Conservation (phyloP, 257 asterid species). For the Craterostigma plantagineum region DNA sequence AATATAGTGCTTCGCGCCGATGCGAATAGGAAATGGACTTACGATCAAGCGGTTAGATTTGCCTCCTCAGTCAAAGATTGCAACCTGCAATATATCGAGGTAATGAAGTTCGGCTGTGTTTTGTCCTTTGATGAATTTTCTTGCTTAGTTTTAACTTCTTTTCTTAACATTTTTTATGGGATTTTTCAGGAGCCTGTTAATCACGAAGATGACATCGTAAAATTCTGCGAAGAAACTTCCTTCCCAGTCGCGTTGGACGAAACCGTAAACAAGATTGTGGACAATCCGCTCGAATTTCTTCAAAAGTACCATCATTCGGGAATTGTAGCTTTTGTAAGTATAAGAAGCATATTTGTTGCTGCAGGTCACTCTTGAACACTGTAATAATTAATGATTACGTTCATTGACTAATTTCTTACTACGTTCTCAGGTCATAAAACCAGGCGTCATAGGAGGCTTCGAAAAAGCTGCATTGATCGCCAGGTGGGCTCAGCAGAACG, state of each 20-base stretch:
- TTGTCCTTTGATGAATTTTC: not conserved
- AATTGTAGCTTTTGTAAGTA: conserved; percentile 63
- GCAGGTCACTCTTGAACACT: not conserved
- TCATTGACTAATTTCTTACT: too few relatives aligned
- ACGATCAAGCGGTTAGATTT: conserved; percentile 55
- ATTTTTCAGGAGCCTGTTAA: conserved; percentile 75
- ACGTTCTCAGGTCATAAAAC: conserved; percentile 87
- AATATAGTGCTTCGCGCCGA: conserved; percentile 66
- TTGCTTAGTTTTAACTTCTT: not conserved
- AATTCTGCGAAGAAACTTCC: conserved; percentile 73
- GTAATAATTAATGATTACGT: not conserved
- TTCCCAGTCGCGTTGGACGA: conserved; percentile 92
- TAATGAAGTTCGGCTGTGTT: conserved; percentile 10
- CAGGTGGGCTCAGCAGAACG: conserved; percentile 86
- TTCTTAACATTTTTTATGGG: not conserved
- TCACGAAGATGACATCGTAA: conserved; percentile 52
- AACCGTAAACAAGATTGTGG: conserved; percentile 40
- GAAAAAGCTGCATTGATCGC: conserved; percentile 71
- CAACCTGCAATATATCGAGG: conserved; percentile 85
- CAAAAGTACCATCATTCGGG: conserved; percentile 57
- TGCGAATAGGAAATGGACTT: conserved; percentile 78
- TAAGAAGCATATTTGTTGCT: not conserved
- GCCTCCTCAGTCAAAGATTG: conserved; percentile 53
- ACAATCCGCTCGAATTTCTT: conserved; percentile 35
- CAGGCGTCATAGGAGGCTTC: conserved; percentile 80